Base-by-base conservation (phyloP, 2,329 filamentous ascomycete species). In the Alternaria arborescens region DNA sequence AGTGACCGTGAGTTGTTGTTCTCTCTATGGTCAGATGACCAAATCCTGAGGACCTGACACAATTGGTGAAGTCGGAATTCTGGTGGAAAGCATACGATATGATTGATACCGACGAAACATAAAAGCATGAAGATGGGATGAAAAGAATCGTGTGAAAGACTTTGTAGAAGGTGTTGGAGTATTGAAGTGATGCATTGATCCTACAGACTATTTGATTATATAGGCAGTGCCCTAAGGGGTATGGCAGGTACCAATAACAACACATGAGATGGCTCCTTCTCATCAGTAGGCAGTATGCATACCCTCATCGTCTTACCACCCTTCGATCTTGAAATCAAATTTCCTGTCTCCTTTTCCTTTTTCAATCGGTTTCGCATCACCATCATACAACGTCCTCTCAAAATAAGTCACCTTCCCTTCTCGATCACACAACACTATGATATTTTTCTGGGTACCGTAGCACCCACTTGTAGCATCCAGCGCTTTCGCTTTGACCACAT, bases 391-490 rank as follows among this genome's bases (percentile, higher is more conserved):
- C 18, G 87, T 89, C 57, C 87, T 80, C 74, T 90, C 88, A 34
- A 89, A 81, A 68, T 86, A 90, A n/a, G 82, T 85, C 36, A 88
- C 82, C 54, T 82, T 81, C 2, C 86, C 86, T n/a, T 83, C 70
- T 30, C 78, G 77, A 67, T 84, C 80, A 20, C 88, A 86, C 14
- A 90, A 74, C 2, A 90, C 79, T 8, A 90, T 78, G 1, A 86
- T 88, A 71, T 90, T 87, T 74, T 87, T 88, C 71, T 88, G 86
- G 3, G 88, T 90, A 0, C 88, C 88, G 71, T 90, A 90, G 8
- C 83, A 76, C 0, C 85, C 85, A 57, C 78, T 80, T 64, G 71
- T 84, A 78, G 66, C 77, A 65, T 70, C 72, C 51, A 61, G 60
- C 5, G 72, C 75, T 48, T 71, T 76, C 8, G 72, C 69, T 61